Evolutionary conservation across 768 basidiomycete genomes (phyloP).

Genomic region (Suillus spraguei): DNA sequence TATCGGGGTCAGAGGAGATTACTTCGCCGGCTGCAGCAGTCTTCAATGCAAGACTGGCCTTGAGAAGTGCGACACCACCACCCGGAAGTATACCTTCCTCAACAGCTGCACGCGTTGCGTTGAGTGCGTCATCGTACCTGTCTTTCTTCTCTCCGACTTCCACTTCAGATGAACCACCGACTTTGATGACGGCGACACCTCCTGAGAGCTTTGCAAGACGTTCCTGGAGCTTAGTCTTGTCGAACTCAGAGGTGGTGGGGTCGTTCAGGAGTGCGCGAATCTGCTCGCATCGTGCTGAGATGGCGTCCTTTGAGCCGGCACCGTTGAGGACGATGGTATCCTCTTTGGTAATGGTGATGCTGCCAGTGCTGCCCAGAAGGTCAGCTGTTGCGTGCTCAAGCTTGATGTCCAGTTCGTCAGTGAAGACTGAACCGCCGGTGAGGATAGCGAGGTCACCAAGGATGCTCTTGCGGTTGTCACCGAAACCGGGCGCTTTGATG

Average conservation of each 20-base stretch:
- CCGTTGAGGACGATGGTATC: slow-evolving; percentile 97
- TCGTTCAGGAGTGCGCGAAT: slow-evolving; percentile 85
- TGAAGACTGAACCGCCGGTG: slow-evolving; percentile 97
- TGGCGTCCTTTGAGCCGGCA: slow-evolving; percentile 85
- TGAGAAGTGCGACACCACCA: slow-evolving; percentile 91
- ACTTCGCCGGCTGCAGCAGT: slow-evolving; percentile 54
- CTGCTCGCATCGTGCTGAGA: slow-evolving; percentile 94
- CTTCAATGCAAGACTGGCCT: slow-evolving; percentile 73
- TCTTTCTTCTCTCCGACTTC: slow-evolving; percentile 99
- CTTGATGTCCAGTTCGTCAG: slow-evolving; percentile 95
- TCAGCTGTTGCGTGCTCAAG: slow-evolving; percentile 89
- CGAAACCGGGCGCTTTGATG: slow-evolving; percentile 97
- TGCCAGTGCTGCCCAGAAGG: slow-evolving; percentile 88
- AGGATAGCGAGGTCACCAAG: slow-evolving; percentile 97
- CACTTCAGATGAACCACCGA: slow-evolving; percentile 91
- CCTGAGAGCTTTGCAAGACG: slow-evolving; percentile 95
- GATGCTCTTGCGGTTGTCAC: slow-evolving; percentile 98
- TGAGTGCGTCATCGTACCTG: slow-evolving; percentile 94
- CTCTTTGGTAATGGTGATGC: slow-evolving; percentile 95
- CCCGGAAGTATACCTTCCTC: slow-evolving; percentile 99
- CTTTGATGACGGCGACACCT: slow-evolving; percentile 98
- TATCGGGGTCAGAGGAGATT: slow-evolving; percentile 56
- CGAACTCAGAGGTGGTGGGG: slow-evolving; percentile 87
- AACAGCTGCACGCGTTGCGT: slow-evolving; percentile 97
- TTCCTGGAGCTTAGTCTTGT: slow-evolving; percentile 94